Evolutionary conservation across 331 rosid species (phyloP).

Genomic region (Malus hybrid): DNA sequence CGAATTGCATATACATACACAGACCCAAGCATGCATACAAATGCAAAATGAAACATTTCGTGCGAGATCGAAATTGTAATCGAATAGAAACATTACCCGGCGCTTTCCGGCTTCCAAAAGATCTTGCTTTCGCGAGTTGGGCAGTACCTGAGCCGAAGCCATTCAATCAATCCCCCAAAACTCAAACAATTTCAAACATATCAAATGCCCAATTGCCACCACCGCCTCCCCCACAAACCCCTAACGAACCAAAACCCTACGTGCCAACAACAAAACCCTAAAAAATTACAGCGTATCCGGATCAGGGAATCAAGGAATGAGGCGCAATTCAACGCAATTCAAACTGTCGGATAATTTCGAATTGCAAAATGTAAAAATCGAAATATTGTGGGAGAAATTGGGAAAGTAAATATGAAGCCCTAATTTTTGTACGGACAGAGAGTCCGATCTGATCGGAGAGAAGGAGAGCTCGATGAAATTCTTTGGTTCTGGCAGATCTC

Average conservation of each 20-base stretch:
- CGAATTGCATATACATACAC: neutral
- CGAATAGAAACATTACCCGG: conserved; percentile 41
- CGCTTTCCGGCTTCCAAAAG: conserved; percentile 96
- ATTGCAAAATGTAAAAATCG: neutral
- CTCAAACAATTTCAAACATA: conserved; percentile 15
- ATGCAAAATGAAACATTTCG: neutral
- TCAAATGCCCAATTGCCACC: conserved; percentile 14
- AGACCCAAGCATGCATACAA: neutral
- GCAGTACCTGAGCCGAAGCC: conserved; percentile 87
- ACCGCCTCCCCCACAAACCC: neutral
- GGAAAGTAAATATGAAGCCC: conserved; percentile 4
- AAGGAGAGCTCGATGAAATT: conserved; percentile 31
- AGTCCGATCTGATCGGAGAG: conserved; percentile 75
- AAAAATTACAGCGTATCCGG: neutral
- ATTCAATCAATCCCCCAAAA: conserved; percentile 42
- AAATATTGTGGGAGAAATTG: neutral
- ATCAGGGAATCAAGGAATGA: conserved; percentile 28
- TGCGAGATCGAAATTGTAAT: neutral
- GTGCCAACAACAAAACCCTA: neutral
- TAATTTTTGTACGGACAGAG: conserved; percentile 3
- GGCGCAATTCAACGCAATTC: conserved; percentile 8
- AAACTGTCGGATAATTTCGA: conserved; percentile 21
- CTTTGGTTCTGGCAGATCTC: conserved; percentile 22
- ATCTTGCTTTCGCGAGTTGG: conserved; percentile 65
- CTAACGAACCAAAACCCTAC: conserved; percentile 7